Base-by-base conservation (phyloP, 257 asterid species). In the Verbena officinalis region DNA sequence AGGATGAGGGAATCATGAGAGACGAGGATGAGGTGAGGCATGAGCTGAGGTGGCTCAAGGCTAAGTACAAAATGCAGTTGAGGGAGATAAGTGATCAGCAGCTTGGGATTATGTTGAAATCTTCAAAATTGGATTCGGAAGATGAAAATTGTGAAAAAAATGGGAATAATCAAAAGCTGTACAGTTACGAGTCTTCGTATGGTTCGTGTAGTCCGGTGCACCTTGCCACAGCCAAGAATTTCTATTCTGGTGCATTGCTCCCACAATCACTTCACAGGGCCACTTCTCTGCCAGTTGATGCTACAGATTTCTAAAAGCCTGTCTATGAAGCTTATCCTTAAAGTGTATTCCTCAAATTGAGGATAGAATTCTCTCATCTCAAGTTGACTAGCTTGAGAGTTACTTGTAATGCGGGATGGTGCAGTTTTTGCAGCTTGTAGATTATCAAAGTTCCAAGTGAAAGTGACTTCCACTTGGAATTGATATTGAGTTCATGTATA, bases 31-130 rank as follows among this genome's bases (percentile, higher is more conserved):
- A 84, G 74, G 78, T 71, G 9, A 69, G 65, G 59, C 83, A 78
- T 57, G 93, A 83, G 61, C 46, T 81, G 33, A 78, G 84, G 71
- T 84, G 95, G 95, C 84, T 86, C 22, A 84, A 86, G 86, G 91
- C 86, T 44, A 88, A 77, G 79, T 83, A 80, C 59, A 86, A 77
- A 55, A 62, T 60, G 75, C 89, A 85, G 59, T 22, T 83, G 78
- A 83, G 81, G 62, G 87, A 78, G 44, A 72, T 86, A 33, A 77
- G 68, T 24, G 80, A 79, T 75, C 74, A 81, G 38, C 79, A 75
- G 20, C 71, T 77, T 0, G 73, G 83, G 52, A 65, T 71, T 7
- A 16, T 55, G 59, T 67, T 74, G 38, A 70, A 76, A 59, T 50
- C 73, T 69, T 62, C 67, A 4, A 30, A n/a, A 45, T 34, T 58